A percentile compares a stretch with the other conserved stretches of the same genome.
These are phyloP conservation scores for Cyberlindnera euphorbiiphila DNA, from an alignment of 805 yeast genomes.

Conservation along the genomic window DNA sequence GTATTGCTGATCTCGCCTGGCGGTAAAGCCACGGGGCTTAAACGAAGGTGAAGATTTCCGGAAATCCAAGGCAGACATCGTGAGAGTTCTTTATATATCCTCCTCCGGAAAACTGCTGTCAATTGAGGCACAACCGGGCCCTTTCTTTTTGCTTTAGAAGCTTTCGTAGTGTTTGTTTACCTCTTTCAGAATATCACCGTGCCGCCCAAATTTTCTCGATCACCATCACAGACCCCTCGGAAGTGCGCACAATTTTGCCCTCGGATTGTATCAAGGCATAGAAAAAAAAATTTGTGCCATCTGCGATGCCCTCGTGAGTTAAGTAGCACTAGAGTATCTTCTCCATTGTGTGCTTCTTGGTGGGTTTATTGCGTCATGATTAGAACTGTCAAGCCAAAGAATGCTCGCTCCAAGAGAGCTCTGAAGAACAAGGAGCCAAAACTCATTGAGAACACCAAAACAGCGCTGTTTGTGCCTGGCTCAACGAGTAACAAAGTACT, in stretches of 20 bases:
- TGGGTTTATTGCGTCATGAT: constrained; percentile 27
- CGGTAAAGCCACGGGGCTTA: constrained; percentile 14
- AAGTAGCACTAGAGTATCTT: background rate
- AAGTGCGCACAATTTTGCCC: constrained; percentile 3
- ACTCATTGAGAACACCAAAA: constrained; percentile 82
- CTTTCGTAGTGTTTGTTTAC: no score
- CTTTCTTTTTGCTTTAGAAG: no score
- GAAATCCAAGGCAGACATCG: constrained; percentile 5
- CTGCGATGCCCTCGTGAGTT: constrained; percentile 1
- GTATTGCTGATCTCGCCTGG: constrained; percentile 4
- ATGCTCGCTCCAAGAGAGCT: constrained; percentile 94
- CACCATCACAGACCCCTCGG: constrained; percentile 1
- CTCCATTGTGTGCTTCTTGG: background rate
- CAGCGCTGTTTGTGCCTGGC: constrained; percentile 91
- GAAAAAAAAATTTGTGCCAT: constrained; percentile 11
- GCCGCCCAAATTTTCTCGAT: constrained; percentile 12
- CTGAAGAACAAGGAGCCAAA: constrained; percentile 85
- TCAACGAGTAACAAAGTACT: constrained; percentile 70
- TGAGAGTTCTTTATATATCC: no score
- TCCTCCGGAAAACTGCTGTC: no score
- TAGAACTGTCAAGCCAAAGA: constrained; percentile 68
- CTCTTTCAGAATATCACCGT: background rate
- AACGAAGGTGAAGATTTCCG: constrained; percentile 9
- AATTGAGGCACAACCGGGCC: no score
- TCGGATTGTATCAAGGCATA: constrained; percentile 6